Percentiles rank a stretch among this genome's conserved stretches.
phyloP scores from a whole-genome alignment of 2,329 filamentous ascomycete genomes.

The Seiridium cupressi region DNA sequence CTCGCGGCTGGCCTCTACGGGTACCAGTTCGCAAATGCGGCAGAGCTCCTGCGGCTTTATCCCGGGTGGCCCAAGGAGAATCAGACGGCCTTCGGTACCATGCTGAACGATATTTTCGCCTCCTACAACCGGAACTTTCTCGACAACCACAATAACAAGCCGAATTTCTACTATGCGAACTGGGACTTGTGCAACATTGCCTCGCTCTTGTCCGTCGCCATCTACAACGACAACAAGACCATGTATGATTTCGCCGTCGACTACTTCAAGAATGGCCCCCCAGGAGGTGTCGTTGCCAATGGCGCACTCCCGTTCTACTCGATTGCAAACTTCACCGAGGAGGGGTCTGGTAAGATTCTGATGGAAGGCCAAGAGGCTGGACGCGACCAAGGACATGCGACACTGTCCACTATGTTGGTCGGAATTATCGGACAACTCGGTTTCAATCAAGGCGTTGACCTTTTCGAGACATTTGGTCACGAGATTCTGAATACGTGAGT shows the following conservation, averaged over 20 bases:
- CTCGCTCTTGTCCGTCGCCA: slow-evolving; percentile 36
- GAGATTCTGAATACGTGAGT: slow-evolving; percentile 24
- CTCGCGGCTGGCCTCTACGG: slow-evolving; percentile 42
- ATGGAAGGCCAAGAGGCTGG: slow-evolving; percentile 40
- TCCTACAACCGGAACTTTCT: slow-evolving; percentile 36
- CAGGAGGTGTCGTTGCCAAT: slow-evolving; percentile 34
- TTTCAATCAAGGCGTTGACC: slow-evolving; percentile 39
- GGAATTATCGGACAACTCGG: slow-evolving; percentile 38
- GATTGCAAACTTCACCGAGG: slow-evolving; percentile 21
- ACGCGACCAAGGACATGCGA: slow-evolving; percentile 42
- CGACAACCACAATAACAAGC: slow-evolving; percentile 31
- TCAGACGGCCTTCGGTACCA: slow-evolving; percentile 20
- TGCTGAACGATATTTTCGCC: slow-evolving; percentile 36
- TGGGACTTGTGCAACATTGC: slow-evolving; percentile 45
- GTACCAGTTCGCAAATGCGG: slow-evolving; percentile 44
- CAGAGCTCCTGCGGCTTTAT: slow-evolving; percentile 37
- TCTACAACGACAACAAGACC: slow-evolving; percentile 39
- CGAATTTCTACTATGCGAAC: slow-evolving; percentile 36
- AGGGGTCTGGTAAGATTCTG: slow-evolving; percentile 26
- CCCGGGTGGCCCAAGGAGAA: slow-evolving; percentile 23
- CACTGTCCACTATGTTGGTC: slow-evolving; percentile 35
- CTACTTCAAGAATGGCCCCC: slow-evolving; percentile 37
- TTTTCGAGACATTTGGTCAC: slow-evolving; percentile 32
- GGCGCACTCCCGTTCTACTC: background rate
- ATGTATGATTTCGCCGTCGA: slow-evolving; percentile 35